phyloP scores from a whole-genome alignment of 805 yeast species.

The Candida patagonica region DNA sequence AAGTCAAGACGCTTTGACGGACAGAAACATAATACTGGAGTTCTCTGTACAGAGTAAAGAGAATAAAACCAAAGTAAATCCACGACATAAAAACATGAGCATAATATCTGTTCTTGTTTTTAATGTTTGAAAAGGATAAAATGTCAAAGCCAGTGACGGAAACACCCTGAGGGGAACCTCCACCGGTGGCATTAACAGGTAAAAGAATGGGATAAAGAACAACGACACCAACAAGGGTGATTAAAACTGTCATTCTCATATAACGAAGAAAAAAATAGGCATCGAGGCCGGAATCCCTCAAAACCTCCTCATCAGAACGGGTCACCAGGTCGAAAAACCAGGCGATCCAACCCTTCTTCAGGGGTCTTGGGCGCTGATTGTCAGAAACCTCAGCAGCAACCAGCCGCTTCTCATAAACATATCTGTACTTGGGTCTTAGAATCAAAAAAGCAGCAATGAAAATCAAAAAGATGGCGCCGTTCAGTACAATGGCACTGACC shows the following conservation, averaged over 20 bases:
- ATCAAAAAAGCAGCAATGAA: slow-evolving; percentile 57
- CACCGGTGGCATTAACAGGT: slow-evolving; percentile 70
- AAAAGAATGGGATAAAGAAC: slow-evolving; percentile 58
- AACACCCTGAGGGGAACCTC: slow-evolving; percentile 37
- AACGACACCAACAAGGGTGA: slow-evolving; percentile 47
- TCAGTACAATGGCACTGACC: slow-evolving; percentile 57
- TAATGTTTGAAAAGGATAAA: slow-evolving; percentile 68
- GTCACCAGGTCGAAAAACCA: slow-evolving; percentile 62
- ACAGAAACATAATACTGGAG: slow-evolving; percentile 66
- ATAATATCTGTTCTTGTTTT: slow-evolving; percentile 53
- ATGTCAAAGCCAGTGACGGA: slow-evolving; percentile 61
- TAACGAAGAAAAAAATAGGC: slow-evolving; percentile 87
- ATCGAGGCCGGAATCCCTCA: slow-evolving; percentile 87
- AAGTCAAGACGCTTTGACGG: slow-evolving; percentile 66
- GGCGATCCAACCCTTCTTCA: slow-evolving; percentile 55
- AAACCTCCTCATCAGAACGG: slow-evolving; percentile 64
- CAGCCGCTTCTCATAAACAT: slow-evolving; percentile 81
- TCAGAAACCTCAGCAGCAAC: slow-evolving; percentile 45
- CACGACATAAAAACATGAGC: slow-evolving; percentile 81
- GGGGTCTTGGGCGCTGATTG: slow-evolving; percentile 50
- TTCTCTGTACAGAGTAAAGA: slow-evolving; percentile 77
- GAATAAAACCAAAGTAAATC: slow-evolving; percentile 60
- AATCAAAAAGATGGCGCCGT: slow-evolving; percentile 54
- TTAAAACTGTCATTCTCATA: slow-evolving; percentile 44
- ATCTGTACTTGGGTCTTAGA: slow-evolving; percentile 53